Evolutionary conservation across 306 rosid genomes (phyloP), one percentile per base, ranked within the genome.

Genomic region (Fragaria iinumae): DNA sequence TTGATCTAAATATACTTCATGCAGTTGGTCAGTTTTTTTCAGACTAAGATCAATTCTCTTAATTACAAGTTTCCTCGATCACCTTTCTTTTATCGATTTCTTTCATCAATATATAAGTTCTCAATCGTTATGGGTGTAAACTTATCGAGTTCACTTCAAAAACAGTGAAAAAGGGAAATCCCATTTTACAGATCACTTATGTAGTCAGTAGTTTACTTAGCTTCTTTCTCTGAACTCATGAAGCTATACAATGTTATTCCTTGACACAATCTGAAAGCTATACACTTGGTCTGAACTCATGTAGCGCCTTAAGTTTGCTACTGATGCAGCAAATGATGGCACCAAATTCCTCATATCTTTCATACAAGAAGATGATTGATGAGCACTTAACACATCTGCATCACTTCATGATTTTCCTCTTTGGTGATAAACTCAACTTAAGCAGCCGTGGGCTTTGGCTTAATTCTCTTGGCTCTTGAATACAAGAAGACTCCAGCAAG

Each of bases 401-500:
- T 29, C n/a, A 65, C 7, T 65, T 8, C 27, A 65, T 65, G 21
- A 18, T 17, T 65, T 65, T 38, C 45, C 45, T 64, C 23, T 36
- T 36, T 64, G 69, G 21, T 50, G 32, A 20, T 60, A 49, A n/a
- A 1, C 29, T 63, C 4, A 79, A 80, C 27, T 82, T 64, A 87
- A 39, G 83, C 69, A 75, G 56, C 50, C 66, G 84, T 86, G 6
- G 84, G 81, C 82, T 85, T 78, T 36, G 90, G 76, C 84, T 86
- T 84, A 20, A 67, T 77, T 72, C 83, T 75, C 50, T 86, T 90
- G 55, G 83, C 88, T 82, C 90, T 90, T 49, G 93, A 90, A 76
- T 90, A 92, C 80, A 87, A 84, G 90, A 84, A 88, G 67, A 88
- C 91, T 52, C 97, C 97, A 72, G 80, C 86, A 59, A 92, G 91